A percentile compares a stretch with the other conserved stretches of the same genome.
Conservation (phyloP, 345 rosid species). For the Cardamine occulta region DNA sequence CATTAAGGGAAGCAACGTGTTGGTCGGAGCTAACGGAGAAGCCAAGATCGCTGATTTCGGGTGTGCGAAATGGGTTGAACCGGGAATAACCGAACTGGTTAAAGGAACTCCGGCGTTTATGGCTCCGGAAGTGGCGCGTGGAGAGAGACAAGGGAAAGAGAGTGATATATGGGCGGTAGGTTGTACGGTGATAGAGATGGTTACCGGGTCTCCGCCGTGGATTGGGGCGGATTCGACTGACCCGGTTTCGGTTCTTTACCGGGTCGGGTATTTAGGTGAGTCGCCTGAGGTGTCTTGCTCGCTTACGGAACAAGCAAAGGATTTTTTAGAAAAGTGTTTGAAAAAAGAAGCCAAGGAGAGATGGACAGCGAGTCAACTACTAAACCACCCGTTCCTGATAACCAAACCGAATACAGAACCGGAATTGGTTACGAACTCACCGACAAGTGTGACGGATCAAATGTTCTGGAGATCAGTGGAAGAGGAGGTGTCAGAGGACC, state of each 20-base stretch:
- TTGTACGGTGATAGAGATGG: slow-evolving; percentile 83
- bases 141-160: slow-evolving; percentile 66
- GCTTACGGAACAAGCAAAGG: slow-evolving; percentile 58
- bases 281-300: slow-evolving; percentile 53
- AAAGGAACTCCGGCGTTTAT: slow-evolving; percentile 74
- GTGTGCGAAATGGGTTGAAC: slow-evolving; percentile 55
- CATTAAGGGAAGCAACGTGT: slow-evolving; percentile 67
- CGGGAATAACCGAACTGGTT: slow-evolving; percentile 39
- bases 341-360: slow-evolving; percentile 55
- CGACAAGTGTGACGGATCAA: slow-evolving; percentile 77
- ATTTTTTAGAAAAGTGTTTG: slow-evolving; percentile 66
- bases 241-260: slow-evolving; percentile 53
- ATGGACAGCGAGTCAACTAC: slow-evolving; percentile 57
- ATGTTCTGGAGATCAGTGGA: slow-evolving; percentile 59
- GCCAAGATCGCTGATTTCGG: slow-evolving; percentile 79
- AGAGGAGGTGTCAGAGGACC: slow-evolving; percentile 22
- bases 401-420: slow-evolving; percentile 31
- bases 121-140: slow-evolving; percentile 91
- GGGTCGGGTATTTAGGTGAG: slow-evolving; percentile 54
- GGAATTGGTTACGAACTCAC: slow-evolving; percentile 55
- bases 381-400: slow-evolving; percentile 53
- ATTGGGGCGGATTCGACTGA: slow-evolving; percentile 26
- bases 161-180: slow-evolving; percentile 80
- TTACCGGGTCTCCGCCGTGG: slow-evolving; percentile 64
- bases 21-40: slow-evolving; percentile 55